Percentiles rank a stretch among this genome's conserved stretches.
Conservation (phyloP, 305 asterid species). For the Ruellia speciosa region DNA sequence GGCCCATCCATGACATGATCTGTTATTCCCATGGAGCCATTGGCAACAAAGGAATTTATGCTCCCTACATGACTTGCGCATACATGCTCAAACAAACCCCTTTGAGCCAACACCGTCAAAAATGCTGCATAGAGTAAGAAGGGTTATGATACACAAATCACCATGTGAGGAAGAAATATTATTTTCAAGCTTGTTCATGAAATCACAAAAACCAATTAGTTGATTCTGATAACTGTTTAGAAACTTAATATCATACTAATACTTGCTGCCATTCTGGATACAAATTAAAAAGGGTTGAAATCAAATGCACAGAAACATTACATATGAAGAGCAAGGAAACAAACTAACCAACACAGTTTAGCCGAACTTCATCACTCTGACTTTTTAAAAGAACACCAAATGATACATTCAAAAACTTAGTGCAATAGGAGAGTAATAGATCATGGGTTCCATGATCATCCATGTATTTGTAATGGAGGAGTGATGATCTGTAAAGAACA, state of each 20-base stretch:
- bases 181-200: constrained; percentile 13
- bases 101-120: constrained; percentile 69
- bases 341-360: constrained; percentile 70
- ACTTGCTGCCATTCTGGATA: constrained; percentile 8
- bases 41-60: constrained; percentile 38
- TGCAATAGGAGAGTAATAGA: constrained; percentile 39
- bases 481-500: constrained; percentile 57
- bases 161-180: constrained; percentile 10
- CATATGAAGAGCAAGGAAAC: constrained; percentile 19
- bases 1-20: constrained; percentile 39
- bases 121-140: constrained; percentile 47
- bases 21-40: constrained; percentile 46
- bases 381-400: constrained; percentile 75
- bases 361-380: constrained; percentile 80
- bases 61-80: constrained; percentile 32
- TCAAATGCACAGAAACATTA: constrained; percentile 9
- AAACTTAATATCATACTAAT: constrained; percentile 12
- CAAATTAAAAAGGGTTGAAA: background rate
- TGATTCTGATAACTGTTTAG: constrained; percentile 15
- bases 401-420: constrained; percentile 58
- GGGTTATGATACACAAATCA: constrained; percentile 15
- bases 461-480: constrained; percentile 40
- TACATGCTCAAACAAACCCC: constrained; percentile 62
- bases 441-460: constrained; percentile 41
- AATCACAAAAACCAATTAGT: constrained; percentile 10